These are phyloP conservation scores for Hypoxylon trugodes DNA, from an alignment of 495 filamentous ascomycete species.

Conservation along the genomic window DNA sequence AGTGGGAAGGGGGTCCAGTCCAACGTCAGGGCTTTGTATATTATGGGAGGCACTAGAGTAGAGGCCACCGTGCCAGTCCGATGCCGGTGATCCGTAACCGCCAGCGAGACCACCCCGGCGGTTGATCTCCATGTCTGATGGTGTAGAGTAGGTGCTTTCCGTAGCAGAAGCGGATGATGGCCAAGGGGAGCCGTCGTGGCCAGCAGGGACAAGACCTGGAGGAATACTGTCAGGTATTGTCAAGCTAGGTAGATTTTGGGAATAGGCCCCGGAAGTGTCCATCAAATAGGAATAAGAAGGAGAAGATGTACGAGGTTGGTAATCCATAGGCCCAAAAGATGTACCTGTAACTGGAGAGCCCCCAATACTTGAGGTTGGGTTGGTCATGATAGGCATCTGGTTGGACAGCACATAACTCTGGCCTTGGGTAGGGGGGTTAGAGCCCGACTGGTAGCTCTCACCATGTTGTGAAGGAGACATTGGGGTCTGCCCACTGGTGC, in stretches of 20 bases:
- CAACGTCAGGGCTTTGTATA: conserved; percentile 37
- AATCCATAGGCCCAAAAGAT: conserved; percentile 30
- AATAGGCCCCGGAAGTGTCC: conserved; percentile 23
- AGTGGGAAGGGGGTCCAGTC: conserved; percentile 37
- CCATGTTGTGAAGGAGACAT: conserved; percentile 36
- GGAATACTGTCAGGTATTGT: conserved; percentile 44
- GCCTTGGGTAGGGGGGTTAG: conserved; percentile 15
- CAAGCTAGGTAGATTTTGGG: conserved; percentile 36
- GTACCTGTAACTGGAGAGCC: conserved; percentile 34
- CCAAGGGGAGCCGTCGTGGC: conserved; percentile 55
- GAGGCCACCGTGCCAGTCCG: conserved; percentile 28
- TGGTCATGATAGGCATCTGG: conserved; percentile 12
- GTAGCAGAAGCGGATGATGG: conserved; percentile 57
- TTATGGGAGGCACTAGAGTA: conserved; percentile 31
- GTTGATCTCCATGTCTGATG: conserved; percentile 52
- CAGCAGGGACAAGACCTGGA: conserved; percentile 41
- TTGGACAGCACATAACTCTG: conserved; percentile 32
- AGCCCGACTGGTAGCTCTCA: conserved; percentile 25
- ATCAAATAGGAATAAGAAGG: conserved; percentile 25
- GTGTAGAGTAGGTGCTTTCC: conserved; percentile 59
- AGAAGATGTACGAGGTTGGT: conserved; percentile 40
- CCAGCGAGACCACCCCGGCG: conserved; percentile 29
- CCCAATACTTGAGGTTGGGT: conserved; percentile 36
- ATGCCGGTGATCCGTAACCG: conserved; percentile 36
- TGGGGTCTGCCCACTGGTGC: conserved; percentile 31